These are phyloP conservation scores for Phoma sp. DNA, from an alignment of 2,329 filamentous ascomycete genomes.

Conservation along the genomic window DNA sequence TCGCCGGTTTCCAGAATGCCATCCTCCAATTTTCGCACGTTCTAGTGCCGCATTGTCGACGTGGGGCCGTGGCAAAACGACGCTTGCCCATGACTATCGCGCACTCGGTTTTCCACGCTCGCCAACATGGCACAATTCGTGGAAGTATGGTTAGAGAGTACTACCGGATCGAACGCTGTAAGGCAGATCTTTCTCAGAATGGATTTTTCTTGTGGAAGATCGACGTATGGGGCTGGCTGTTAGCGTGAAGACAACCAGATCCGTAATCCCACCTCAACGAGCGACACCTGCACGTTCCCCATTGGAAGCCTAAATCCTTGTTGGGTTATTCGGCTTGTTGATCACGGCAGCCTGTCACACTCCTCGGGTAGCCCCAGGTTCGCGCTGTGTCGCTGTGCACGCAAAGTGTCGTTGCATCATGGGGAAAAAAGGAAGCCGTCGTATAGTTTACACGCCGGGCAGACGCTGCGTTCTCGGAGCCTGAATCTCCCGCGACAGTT, in stretches of 20 bases:
- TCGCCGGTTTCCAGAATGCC: conserved; percentile 15
- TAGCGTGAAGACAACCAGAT: conserved; percentile 27
- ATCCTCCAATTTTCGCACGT: background rate
- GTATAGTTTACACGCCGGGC: background rate
- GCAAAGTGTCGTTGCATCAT: conserved; percentile 3
- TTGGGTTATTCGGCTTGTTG: conserved; percentile 12
- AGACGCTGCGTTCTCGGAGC: background rate
- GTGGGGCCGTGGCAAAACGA: conserved; percentile 10
- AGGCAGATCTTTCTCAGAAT: conserved; percentile 16
- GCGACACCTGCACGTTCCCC: conserved; percentile 23
- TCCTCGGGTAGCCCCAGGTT: conserved; percentile 20
- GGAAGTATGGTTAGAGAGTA: conserved; percentile 10
- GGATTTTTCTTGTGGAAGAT: conserved; percentile 23
- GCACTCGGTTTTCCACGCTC: conserved; percentile 7
- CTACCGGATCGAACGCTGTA: conserved; percentile 17
- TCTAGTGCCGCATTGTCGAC: conserved; percentile 5
- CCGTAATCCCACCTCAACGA: conserved; percentile 16
- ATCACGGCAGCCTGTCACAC: conserved; percentile 18
- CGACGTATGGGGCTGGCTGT: conserved; percentile 25
- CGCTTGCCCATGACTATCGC: background rate
- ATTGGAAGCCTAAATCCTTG: conserved; percentile 19
- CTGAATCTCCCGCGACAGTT: conserved; percentile 1
- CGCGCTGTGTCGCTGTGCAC: background rate
- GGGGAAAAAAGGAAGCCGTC: background rate
- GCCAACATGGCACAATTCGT: conserved; percentile 14